phyloP scores from a whole-genome alignment of 2,329 filamentous ascomycete species.

The Neoascochyta sp. region DNA sequence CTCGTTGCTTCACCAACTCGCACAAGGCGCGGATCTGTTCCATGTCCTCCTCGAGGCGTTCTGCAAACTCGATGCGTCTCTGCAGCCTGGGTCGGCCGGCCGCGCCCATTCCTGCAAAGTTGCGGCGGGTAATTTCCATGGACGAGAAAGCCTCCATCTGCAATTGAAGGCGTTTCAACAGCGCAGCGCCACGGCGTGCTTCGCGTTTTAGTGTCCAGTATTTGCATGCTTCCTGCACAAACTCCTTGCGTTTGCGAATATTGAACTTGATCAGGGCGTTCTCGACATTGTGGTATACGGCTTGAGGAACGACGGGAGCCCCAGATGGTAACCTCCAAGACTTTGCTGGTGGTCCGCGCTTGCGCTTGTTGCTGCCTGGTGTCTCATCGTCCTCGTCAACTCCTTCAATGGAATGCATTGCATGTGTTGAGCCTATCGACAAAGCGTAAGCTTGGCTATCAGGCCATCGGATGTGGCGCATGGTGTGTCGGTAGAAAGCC shows the following conservation, averaged over 20 bases:
- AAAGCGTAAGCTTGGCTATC: constrained; percentile 82
- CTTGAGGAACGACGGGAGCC: constrained; percentile 87
- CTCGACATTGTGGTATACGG: constrained; percentile 82
- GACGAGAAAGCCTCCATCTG: constrained; percentile 96
- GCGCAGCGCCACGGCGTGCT: constrained; percentile 80
- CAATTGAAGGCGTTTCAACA: constrained; percentile 88
- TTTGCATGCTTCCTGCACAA: constrained; percentile 85
- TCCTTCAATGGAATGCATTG: constrained; percentile 49
- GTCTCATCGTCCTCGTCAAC: constrained; percentile 46
- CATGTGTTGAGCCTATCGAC: constrained; percentile 69
- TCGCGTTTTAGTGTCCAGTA: constrained; percentile 98
- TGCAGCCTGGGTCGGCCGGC: constrained; percentile 73
- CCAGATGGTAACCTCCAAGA: constrained; percentile 93
- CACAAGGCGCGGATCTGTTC: constrained; percentile 69
- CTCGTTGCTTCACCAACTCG: constrained; percentile 68
- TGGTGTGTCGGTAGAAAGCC: constrained; percentile 82
- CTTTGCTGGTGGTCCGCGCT: constrained; percentile 54
- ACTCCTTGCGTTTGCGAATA: constrained; percentile 85
- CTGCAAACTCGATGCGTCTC: constrained; percentile 83
- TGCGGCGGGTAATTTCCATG: constrained; percentile 92
- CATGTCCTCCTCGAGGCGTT: constrained; percentile 71
- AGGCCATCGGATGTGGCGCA: constrained; percentile 87
- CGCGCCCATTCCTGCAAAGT: constrained; percentile 93
- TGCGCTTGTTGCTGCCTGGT: constrained; percentile 57
- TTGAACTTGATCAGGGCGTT: constrained; percentile 77